Conservation (phyloP, 169 alveolate species). For the Cryptosporidium ubiquitum region DNA sequence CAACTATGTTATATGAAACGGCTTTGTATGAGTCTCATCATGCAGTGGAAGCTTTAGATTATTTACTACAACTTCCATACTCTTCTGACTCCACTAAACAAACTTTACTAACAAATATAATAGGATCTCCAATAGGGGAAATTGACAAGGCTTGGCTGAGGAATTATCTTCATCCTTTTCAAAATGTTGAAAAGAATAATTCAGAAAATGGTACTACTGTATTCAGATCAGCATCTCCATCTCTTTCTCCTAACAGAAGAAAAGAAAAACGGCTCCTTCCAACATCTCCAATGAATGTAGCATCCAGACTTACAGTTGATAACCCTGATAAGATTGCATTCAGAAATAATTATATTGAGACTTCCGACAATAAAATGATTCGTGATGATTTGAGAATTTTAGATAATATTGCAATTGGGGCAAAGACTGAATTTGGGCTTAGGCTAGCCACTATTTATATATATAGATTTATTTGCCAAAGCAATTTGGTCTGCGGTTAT, state of each 20-base stretch:
- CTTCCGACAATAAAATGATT: conserved; percentile 15
- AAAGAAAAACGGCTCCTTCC: conserved; percentile 54
- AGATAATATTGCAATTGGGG: conserved; percentile 13
- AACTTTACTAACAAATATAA: conserved; percentile 11
- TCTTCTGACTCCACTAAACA: conserved; percentile 30
- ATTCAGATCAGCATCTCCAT: conserved; percentile 42
- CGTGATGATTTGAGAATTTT: conserved; percentile 17
- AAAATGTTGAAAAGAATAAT: background rate
- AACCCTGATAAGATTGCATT: conserved; percentile 26
- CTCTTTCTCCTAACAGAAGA: conserved; percentile 31
- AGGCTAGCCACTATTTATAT: conserved; percentile 35
- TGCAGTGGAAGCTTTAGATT: conserved; percentile 55
- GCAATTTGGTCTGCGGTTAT: conserved; percentile 30
- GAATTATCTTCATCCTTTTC: conserved; percentile 29
- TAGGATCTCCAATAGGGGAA: conserved; percentile 49
- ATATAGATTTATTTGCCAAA: conserved; percentile 8
- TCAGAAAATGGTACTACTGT: background rate
- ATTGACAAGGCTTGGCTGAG: conserved; percentile 42
- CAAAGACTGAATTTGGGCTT: conserved; percentile 15
- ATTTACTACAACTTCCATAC: conserved; percentile 34
- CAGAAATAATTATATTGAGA: background rate
- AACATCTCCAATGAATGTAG: conserved; percentile 50
- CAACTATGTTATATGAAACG: conserved; percentile 48
- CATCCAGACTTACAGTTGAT: conserved; percentile 28
- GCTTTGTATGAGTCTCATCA: conserved; percentile 53